Base-by-base conservation (phyloP, 345 rosid species). In the Heritiera fomes region DNA sequence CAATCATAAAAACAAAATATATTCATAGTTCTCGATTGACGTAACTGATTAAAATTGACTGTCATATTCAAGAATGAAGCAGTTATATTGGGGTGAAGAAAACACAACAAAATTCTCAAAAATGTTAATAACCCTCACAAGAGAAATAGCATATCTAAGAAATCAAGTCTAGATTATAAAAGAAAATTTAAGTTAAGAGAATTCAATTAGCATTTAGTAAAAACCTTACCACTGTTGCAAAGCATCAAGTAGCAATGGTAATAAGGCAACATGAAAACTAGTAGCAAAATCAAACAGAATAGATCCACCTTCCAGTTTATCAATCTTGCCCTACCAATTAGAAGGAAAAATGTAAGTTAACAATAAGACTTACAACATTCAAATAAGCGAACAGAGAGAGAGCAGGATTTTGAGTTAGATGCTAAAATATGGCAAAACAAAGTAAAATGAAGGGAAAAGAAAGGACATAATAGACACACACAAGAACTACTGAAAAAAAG, bases 171-270 rank as follows among this genome's bases (percentile, higher is more conserved):
- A 60, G 34, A 50, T 71, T 71, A 17, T 17, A 32, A 46, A 49
- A 70, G 11, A 28, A 40, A 32, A 12, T 4, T 7, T 9, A 55
- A 74, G 13, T 2, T 56, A 70, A 59, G 58, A 81, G 52, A 77
- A 13, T 13, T 20, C 17, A 28, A 74, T 56, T 18, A 28, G 78
- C n/a, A 69, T 8, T 28, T 3, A 58, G 23, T 10, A n/a, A 23
- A 47, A 20, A 71, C 75, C 90, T 47, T 87, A 95, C 99, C 98
- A 50, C 83, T 89, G 78, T 92, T 94, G 85, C 95, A 85, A 77
- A 96, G 97, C 98, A 94, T 94, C 89, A 96, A 83, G 90, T 94
- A 92, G 83, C 98, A 96, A 85, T 96, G 99, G 85, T 96, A 94
- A 83, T 91, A 96, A 3, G 98, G 99, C 84, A 96, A 79, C 94